Conservation (phyloP, 352 stramenopile genomes). For the Thraustotheca clavata region DNA sequence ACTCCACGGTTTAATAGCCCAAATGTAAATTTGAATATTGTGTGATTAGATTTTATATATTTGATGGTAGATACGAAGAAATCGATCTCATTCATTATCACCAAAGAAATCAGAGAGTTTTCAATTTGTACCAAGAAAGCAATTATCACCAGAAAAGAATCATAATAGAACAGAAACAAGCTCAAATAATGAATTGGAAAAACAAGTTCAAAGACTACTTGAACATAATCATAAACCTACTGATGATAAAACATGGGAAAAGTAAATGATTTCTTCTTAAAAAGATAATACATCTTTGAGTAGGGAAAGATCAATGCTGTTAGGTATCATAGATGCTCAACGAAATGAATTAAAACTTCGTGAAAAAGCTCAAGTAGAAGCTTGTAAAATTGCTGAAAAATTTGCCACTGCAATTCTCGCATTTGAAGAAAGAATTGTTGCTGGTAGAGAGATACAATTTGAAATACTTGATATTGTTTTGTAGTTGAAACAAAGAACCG, state of each 20-base stretch:
- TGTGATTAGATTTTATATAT: background rate
- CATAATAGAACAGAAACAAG: no score
- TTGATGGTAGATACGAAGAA: conserved; percentile 11
- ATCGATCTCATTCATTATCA: conserved; percentile 16
- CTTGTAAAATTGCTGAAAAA: conserved; percentile 39
- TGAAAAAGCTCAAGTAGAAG: conserved; percentile 43
- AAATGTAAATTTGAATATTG: background rate
- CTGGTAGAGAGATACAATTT: background rate
- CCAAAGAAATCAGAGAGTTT: conserved; percentile 8
- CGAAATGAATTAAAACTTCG: conserved; percentile 44
- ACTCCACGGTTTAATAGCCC: conserved; percentile 9
- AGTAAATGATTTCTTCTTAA: conserved; percentile 19
- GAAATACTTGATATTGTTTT: background rate
- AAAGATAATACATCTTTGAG: background rate
- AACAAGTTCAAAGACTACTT: conserved; percentile 9
- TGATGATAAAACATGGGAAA: conserved; percentile 35
- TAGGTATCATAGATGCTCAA: conserved; percentile 55
- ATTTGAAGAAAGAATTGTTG: conserved; percentile 49
- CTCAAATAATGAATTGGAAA: background rate
- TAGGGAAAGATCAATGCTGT: conserved; percentile 45
- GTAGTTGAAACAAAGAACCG: background rate
- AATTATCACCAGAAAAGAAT: background rate
- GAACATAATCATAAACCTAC: conserved; percentile 17
- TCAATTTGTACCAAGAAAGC: background rate
- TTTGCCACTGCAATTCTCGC: conserved; percentile 43